These are phyloP conservation scores for Fraxinus anomala DNA, from an alignment of 257 asterid species.

Conservation along the genomic window DNA sequence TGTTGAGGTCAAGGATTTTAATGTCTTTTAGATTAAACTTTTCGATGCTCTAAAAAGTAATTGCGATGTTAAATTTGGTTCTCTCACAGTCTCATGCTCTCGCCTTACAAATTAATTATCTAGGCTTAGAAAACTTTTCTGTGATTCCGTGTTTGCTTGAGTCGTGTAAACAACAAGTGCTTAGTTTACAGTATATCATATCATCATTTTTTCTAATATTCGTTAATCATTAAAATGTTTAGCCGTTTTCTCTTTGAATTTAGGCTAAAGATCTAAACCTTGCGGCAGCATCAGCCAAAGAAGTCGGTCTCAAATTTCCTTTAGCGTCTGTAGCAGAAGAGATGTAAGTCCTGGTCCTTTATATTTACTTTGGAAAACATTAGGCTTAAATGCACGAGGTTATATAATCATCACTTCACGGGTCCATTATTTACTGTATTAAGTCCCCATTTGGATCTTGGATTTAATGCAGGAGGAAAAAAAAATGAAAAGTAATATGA, in stretches of 20 bases:
- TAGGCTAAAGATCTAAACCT: conserved; percentile 93
- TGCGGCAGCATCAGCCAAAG: conserved; percentile 69
- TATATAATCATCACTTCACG: neutral
- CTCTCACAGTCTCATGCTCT: neutral
- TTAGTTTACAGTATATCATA: neutral
- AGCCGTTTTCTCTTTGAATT: conserved; percentile 18
- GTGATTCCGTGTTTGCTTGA: neutral
- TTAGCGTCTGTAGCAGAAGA: conserved; percentile 61
- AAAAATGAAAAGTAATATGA: neutral
- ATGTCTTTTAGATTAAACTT: no score
- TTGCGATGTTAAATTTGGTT: neutral
- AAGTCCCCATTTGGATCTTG: no score
- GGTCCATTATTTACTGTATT: no score
- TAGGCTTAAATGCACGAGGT: neutral
- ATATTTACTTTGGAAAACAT: neutral
- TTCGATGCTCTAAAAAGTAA: neutral
- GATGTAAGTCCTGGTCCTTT: conserved; percentile 54
- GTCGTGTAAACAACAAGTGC: neutral
- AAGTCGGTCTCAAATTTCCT: conserved; percentile 54
- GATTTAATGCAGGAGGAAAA: no score
- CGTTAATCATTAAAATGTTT: neutral
- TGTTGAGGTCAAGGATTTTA: neutral
- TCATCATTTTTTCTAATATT: neutral
- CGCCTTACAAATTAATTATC: neutral
- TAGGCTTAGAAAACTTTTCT: neutral